Conservation (phyloP, 2,329 filamentous ascomycete genomes). For the Elsinoe perseae region DNA sequence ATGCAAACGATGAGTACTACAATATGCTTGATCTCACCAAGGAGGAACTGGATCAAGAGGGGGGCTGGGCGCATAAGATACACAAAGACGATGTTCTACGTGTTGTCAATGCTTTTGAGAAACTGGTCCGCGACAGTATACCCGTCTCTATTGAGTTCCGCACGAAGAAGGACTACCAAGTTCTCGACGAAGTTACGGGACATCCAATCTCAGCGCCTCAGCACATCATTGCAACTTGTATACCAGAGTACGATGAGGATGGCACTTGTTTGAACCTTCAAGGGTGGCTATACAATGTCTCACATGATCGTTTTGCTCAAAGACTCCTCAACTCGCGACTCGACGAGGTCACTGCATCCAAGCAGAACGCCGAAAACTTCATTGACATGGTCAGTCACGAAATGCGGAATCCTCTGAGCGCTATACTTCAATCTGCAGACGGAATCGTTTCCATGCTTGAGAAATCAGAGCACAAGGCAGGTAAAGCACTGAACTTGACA, state of each 20-base stretch:
- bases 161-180: conserved; percentile 31
- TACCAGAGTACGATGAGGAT: conserved; percentile 27
- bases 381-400: conserved; percentile 34
- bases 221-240: conserved; percentile 29
- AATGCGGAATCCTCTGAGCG: conserved; percentile 37
- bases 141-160: conserved; percentile 33
- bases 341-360: conserved; percentile 8
- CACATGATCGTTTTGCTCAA: conserved; percentile 20
- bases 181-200: conserved; percentile 24
- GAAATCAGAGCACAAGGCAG: background rate
- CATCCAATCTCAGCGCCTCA: conserved; percentile 25
- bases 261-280: conserved; percentile 26
- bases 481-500: background rate
- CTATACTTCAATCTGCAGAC: conserved; percentile 39
- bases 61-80: background rate
- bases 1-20: conserved; percentile 36
- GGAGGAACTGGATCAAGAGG: conserved; percentile 17
- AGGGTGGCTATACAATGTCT: conserved; percentile 31
- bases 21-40: conserved; percentile 28
- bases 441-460: conserved; percentile 31
- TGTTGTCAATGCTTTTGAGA: conserved; percentile 28
- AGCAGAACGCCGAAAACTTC: conserved; percentile 21
- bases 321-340: conserved; percentile 7
- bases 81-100: conserved; percentile 29
- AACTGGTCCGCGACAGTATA: conserved; percentile 27